phyloP scores from a whole-genome alignment of 2,329 filamentous ascomycete genomes.

The Xylariomycetidae sp. region DNA sequence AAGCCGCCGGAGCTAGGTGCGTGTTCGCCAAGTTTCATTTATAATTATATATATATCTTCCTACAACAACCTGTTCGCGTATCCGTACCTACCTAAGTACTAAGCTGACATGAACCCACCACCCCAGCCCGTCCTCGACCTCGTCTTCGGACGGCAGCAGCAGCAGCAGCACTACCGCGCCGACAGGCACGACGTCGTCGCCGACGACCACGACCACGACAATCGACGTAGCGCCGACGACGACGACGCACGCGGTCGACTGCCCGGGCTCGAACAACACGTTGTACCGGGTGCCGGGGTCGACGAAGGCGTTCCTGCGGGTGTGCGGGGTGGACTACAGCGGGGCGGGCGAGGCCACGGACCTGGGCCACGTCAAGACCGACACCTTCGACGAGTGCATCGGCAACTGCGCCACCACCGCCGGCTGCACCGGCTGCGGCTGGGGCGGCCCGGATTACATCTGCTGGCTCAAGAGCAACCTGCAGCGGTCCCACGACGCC shows the following conservation, averaged over 20 bases:
- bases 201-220: constrained; percentile 2
- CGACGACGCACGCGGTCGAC: constrained; percentile 12
- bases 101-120: too few relatives aligned
- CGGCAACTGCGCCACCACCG: constrained; percentile 34
- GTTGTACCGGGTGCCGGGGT: constrained; percentile 34
- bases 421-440: constrained; percentile 35
- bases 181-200: constrained; percentile 1
- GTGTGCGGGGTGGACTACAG: constrained; percentile 41
- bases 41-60: neutral
- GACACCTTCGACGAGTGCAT: constrained; percentile 38
- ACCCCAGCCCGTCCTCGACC: too few relatives aligned
- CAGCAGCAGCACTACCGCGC: neutral
- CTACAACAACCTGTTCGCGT: too few relatives aligned
- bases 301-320: constrained; percentile 35
- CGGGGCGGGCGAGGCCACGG: constrained; percentile 22
- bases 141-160: too few relatives aligned
- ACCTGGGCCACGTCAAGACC: constrained; percentile 29
- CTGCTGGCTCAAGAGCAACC: constrained; percentile 38
- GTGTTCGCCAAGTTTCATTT: constrained; percentile 7
- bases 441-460: constrained; percentile 37
- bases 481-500: constrained; percentile 27
- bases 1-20: constrained; percentile 18
- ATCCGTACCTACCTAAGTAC: too few relatives aligned
- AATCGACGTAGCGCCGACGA: constrained; percentile 3
- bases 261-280: constrained; percentile 25